Percentiles rank a stretch among this genome's conserved stretches.
Conservation (phyloP, 768 basidiomycete genomes). For the Galerina sulciceps region DNA sequence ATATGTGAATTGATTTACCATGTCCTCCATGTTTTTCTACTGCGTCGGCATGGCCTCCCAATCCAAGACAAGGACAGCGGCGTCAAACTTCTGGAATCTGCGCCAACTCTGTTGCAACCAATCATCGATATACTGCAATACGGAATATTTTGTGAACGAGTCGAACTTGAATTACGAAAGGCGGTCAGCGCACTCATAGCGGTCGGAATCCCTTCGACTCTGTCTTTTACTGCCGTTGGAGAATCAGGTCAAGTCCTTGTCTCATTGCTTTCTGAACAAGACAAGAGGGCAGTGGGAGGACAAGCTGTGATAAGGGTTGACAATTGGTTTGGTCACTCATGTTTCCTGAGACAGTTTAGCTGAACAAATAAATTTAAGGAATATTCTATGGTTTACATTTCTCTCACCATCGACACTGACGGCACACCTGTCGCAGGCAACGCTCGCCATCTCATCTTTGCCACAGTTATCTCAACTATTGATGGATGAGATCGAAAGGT, state of each 20-base stretch:
- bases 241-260: constrained; percentile 68
- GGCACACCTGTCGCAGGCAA: constrained; percentile 84
- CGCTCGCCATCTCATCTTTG: constrained; percentile 71
- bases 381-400: constrained; percentile 78
- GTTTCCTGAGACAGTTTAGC: background rate
- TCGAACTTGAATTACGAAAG: constrained; percentile 60
- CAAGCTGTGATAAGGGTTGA: constrained; percentile 75
- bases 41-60: constrained; percentile 57
- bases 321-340: constrained; percentile 48
- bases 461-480: constrained; percentile 78
- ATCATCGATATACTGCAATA: constrained; percentile 84
- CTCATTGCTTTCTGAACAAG: constrained; percentile 45
- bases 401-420: constrained; percentile 73
- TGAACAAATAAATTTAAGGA: constrained; percentile 41
- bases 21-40: constrained; percentile 63
- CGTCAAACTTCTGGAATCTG: background rate
- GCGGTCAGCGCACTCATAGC: constrained; percentile 50
- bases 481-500: constrained; percentile 75
- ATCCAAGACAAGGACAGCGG: constrained; percentile 43
- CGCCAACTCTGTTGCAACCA: constrained; percentile 67
- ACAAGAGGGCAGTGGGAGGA: constrained; percentile 58
- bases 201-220: constrained; percentile 58
- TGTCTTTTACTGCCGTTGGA: constrained; percentile 67
- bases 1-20: constrained; percentile 74
- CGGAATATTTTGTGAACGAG: constrained; percentile 68